These are phyloP conservation scores for Artemisia argyi DNA, from an alignment of 129 eudicot species.

Conservation along the genomic window DNA sequence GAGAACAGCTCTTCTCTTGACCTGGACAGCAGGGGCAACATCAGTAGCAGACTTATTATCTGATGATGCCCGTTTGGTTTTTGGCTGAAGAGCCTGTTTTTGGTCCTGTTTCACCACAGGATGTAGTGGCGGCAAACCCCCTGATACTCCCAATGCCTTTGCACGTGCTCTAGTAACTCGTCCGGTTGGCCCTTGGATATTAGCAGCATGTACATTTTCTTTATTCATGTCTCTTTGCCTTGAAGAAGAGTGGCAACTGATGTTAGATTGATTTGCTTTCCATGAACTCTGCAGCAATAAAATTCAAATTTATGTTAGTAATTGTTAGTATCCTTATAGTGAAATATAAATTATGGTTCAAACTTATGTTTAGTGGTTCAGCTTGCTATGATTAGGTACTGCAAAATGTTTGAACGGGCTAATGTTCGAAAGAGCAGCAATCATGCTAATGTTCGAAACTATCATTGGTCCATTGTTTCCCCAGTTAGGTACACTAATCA, in stretches of 20 bases:
- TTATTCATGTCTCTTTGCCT: slow-evolving; percentile 51
- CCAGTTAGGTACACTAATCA: too few relatives aligned
- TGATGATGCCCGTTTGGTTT: slow-evolving; percentile 51
- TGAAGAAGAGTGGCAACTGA: slow-evolving; percentile 27
- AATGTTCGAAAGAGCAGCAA: not conserved
- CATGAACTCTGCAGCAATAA: slow-evolving; percentile 39
- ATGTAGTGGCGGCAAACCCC: slow-evolving; percentile 57
- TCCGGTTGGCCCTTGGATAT: slow-evolving; percentile 37
- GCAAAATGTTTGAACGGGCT: slow-evolving; percentile 5
- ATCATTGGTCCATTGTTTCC: too few relatives aligned
- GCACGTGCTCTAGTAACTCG: slow-evolving; percentile 87
- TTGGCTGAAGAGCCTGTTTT: slow-evolving; percentile 39
- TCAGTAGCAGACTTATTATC: slow-evolving; percentile 34
- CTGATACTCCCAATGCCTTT: slow-evolving; percentile 48
- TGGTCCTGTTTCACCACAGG: slow-evolving; percentile 40
- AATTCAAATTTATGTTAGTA: slow-evolving; percentile 8
- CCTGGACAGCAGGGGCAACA: slow-evolving; percentile 38
- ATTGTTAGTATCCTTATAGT: not conserved
- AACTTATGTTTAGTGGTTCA: not conserved
- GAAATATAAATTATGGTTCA: not conserved
- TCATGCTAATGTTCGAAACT: not conserved
- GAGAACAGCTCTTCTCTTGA: slow-evolving; percentile 73
- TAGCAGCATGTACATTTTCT: slow-evolving; percentile 49
- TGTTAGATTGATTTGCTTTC: slow-evolving; percentile 31
- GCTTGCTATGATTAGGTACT: not conserved